These are phyloP conservation scores for Termitomyces sp. DNA, from an alignment of 768 basidiomycete genomes.

Conservation along the genomic window DNA sequence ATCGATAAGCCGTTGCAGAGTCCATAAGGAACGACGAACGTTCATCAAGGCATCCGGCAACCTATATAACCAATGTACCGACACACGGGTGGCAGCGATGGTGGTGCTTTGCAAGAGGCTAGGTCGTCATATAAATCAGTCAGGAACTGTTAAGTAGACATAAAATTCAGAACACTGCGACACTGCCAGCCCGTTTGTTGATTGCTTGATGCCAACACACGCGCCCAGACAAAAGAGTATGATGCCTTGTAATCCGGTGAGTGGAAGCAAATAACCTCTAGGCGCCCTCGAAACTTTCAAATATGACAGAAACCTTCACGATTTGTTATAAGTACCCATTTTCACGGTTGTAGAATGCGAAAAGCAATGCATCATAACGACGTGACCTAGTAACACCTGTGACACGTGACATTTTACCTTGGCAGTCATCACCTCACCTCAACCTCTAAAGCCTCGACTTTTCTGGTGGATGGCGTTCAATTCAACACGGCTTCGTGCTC, in stretches of 20 bases:
- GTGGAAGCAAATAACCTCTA: no score
- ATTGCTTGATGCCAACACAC: neutral
- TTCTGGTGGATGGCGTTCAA: constrained; percentile 41
- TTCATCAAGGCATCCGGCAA: constrained; percentile 2
- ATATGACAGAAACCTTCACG: no score
- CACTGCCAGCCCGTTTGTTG: neutral
- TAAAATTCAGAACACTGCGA: no score
- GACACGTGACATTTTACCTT: constrained; percentile 4
- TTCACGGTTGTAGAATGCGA: no score
- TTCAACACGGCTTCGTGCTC: constrained; percentile 56
- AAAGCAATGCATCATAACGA: no score
- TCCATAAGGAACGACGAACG: neutral
- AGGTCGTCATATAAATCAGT: no score
- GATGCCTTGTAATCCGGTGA: neutral
- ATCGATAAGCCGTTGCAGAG: no score
- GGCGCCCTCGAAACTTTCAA: no score
- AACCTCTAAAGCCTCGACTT: neutral
- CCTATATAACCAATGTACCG: neutral
- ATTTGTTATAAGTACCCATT: no score
- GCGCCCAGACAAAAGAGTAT: neutral
- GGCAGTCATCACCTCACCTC: constrained; percentile 4
- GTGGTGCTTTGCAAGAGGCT: no score
- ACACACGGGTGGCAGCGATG: neutral
- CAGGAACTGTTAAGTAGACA: no score
- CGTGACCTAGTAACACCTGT: neutral